Evolutionary conservation across 805 yeast species (phyloP), one percentile per base, ranked within the genome.

Genomic region (Teunomyces tritomae): DNA sequence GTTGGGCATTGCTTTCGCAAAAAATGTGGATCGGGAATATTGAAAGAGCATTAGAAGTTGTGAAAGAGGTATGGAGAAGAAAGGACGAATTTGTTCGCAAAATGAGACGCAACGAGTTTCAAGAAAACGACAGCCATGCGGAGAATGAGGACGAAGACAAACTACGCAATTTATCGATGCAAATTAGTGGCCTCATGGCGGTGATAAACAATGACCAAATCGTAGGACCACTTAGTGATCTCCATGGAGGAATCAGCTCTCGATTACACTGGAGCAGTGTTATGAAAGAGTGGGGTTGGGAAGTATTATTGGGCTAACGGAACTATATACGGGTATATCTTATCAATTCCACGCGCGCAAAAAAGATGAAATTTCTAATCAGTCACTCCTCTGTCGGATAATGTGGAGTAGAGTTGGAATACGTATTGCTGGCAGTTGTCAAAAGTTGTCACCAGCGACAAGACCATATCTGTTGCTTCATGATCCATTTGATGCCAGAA

Each of bases 261-360:
- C 71, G 78, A 66, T 64, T 82, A 5, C 88, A 84, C 61, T 84
- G 89, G 89, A 78, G 82, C 47, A 67, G 79, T 0, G 81, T 84
- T 11, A 84, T 84, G 88, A 76, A 78, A 55, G 88, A 84, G 53
- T 84, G 89, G 89, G 82, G 83, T 0, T 83, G 89, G 87, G 89
- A 84, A 58, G 84, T 84, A 8, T 61, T 84, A 30, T 67, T 84
- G 44, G 88, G 82, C 10, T 37, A 10, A 26, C 26, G n/a, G 39
- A 26, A 24, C 29, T 28, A 13, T 2, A 79, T 53, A 62, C 17
- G n/a, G 7, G n/a, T 37, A 24, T 37, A 24, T 37, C 40, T 37
- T 37, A 37, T 37, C 40, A 10, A 29, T 29, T 6, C 9, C 9
- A 16, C 11, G 17, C 40, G 29, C 40, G 40, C 24, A 20, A 20